Evolutionary conservation across 257 asterid genomes (phyloP).

Genomic region (Nyctanthes arbortristis): DNA sequence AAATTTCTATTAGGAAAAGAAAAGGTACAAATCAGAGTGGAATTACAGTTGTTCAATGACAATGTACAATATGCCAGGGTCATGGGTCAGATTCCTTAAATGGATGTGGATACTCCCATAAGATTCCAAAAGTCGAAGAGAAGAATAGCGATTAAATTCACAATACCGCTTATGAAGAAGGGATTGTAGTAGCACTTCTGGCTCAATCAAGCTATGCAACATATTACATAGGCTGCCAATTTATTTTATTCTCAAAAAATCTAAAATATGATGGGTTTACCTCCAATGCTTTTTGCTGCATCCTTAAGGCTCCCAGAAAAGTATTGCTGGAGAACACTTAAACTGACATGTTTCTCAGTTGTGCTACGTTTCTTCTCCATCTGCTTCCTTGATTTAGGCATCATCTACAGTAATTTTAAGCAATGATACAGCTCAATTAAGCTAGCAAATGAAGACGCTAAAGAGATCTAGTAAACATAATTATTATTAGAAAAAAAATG

Average conservation of each 20-base stretch:
- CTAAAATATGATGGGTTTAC: constrained; percentile 36
- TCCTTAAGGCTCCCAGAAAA: constrained; percentile 76
- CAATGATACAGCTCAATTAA: background rate
- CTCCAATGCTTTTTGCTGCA: constrained; percentile 81
- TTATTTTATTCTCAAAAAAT: background rate
- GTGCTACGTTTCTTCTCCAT: constrained; percentile 53
- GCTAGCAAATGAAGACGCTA: background rate
- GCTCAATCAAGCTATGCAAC: background rate
- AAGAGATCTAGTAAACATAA: background rate
- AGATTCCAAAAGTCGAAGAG: background rate
- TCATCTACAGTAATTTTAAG: constrained; percentile 26
- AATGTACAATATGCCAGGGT: background rate
- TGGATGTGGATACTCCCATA: background rate
- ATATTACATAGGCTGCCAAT: background rate
- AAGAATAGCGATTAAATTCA: background rate
- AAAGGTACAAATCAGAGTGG: too few species aligned
- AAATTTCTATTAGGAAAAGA: too few species aligned
- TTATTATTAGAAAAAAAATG: background rate
- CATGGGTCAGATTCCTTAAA: background rate
- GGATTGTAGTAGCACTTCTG: background rate
- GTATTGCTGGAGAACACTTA: constrained; percentile 68
- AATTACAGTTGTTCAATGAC: background rate
- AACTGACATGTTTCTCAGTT: constrained; percentile 68
- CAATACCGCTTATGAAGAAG: background rate
- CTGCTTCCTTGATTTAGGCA: constrained; percentile 32